Percentiles rank a stretch among this genome's conserved stretches.
These are phyloP conservation scores for Aegilops speltoides DNA, from an alignment of 176 grass and related monocot species.

Conservation along the genomic window DNA sequence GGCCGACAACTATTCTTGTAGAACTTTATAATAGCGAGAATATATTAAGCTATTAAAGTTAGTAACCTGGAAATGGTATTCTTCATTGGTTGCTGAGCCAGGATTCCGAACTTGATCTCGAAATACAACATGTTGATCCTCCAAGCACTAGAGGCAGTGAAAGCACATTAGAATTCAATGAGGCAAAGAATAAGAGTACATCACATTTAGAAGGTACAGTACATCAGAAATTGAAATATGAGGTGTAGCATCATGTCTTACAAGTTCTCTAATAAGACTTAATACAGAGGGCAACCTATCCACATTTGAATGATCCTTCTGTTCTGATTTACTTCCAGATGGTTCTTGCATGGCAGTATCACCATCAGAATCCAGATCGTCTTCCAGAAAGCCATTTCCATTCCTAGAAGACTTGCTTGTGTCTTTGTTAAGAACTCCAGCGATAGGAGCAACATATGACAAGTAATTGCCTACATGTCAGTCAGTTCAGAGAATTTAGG, in stretches of 20 bases:
- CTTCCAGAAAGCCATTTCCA: slow-evolving; percentile 90
- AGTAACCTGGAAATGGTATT: slow-evolving; percentile 66
- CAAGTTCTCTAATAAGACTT: slow-evolving; percentile 60
- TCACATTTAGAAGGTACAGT: background rate
- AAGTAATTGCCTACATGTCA: slow-evolving; percentile 67
- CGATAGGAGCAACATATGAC: slow-evolving; percentile 53
- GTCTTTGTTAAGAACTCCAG: slow-evolving; percentile 46
- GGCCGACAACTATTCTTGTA: background rate
- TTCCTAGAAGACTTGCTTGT: slow-evolving; percentile 35
- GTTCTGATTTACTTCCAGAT: slow-evolving; percentile 50
- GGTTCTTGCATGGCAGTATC: slow-evolving; percentile 38
- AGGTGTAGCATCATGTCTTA: slow-evolving; percentile 39
- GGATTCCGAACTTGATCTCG: slow-evolving; percentile 47
- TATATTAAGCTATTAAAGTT: background rate
- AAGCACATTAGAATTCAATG: slow-evolving; percentile 30
- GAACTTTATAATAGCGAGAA: slow-evolving; percentile 12
- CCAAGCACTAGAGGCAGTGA: slow-evolving; percentile 49
- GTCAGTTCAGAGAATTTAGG: slow-evolving; percentile 19
- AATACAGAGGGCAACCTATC: slow-evolving; percentile 54
- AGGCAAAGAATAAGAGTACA: background rate
- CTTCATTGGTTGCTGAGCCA: slow-evolving; percentile 35
- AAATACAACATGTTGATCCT: slow-evolving; percentile 58
- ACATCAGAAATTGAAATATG: slow-evolving; percentile 35
- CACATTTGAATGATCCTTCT: slow-evolving; percentile 38
- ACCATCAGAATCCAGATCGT: slow-evolving; percentile 34